Evolutionary conservation across 306 rosid species (phyloP), one percentile per base, ranked within the genome.

Genomic region (Castanea sativa): DNA sequence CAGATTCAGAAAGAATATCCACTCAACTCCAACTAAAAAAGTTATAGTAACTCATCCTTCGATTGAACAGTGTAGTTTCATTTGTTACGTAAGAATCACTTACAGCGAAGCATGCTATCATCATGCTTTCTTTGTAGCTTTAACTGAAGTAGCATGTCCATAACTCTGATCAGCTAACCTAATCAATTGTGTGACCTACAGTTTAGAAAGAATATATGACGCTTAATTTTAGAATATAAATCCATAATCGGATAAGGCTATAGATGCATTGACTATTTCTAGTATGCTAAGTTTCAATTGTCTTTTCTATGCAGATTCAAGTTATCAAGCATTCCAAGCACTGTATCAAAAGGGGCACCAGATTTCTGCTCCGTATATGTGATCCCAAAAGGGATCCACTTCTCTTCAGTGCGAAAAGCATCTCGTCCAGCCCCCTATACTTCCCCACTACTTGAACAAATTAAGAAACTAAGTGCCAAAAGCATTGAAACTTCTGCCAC

Each of bases 311-410:
- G 67, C 83, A 96, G 98, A 79, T 96, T 96, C 81, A 96, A 88
- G 85, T 41, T 91, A 76, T 90, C 97, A 45, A 88, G 73, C 82
- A 73, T 82, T 12, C 80, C 96, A 13, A 83, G 90, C 79, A 76
- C 45, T 70, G 88, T 93, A 72, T 82, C 90, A 23, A 96, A 91
- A 83, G 96, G 79, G 70, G 90, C 80, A 35, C 98, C 99, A 0
- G 98, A 96, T 86, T 96, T 93, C 86, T 93, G 99, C 83, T 90
- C 78, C 0, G 93, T 91, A 16, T 89, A 87, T 80, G 90, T 92
- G 32, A 83, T 91, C 69, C 86, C 99, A 14, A 96, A 93, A 82
- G 98, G 94, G 71, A 96, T 41, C 12, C 45, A 89, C 80, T 59
- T 90, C 25, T 87, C 96, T 4, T 90, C 99, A 1, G 84, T 75